Percentiles rank a stretch among this genome's conserved stretches.
These are phyloP conservation scores for Fraxinus velutina DNA, from an alignment of 305 asterid species.

Conservation along the genomic window DNA sequence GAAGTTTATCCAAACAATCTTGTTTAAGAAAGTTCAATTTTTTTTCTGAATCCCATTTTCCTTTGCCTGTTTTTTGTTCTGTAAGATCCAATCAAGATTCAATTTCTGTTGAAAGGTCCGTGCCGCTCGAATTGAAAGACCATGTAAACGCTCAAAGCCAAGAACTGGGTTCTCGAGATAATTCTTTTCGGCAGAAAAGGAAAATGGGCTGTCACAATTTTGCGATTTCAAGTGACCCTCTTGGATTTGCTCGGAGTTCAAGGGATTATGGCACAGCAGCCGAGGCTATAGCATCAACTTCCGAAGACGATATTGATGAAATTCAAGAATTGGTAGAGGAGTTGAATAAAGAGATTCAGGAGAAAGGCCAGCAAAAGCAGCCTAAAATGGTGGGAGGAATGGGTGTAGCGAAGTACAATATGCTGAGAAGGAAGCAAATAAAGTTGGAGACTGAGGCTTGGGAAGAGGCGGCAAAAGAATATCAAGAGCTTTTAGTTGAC, in stretches of 20 bases:
- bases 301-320: conserved; percentile 85
- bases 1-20: conserved; percentile 53
- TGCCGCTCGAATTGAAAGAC: conserved; percentile 6
- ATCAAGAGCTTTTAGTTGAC: conserved; percentile 72
- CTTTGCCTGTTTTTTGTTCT: conserved; percentile 23
- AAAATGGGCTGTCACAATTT: conserved; percentile 20
- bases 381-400: conserved; percentile 57
- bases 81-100: conserved; percentile 25
- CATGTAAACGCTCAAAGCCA: conserved; percentile 9
- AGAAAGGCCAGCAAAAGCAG: conserved; percentile 37
- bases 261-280: conserved; percentile 78
- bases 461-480: conserved; percentile 85
- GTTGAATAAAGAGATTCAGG: conserved; percentile 39
- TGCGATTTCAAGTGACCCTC: conserved; percentile 17
- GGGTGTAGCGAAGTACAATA: conserved; percentile 58
- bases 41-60: conserved; percentile 34
- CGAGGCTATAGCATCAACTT: conserved; percentile 69
- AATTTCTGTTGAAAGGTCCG: conserved; percentile 7
- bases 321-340: conserved; percentile 50
- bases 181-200: conserved; percentile 20
- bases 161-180: conserved; percentile 32
- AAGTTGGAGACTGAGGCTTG: conserved; percentile 89
- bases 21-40: conserved; percentile 41
- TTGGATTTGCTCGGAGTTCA: conserved; percentile 25
- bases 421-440: conserved; percentile 69